Base-by-base conservation (phyloP, 1,284 basidiomycete genomes). In the Trametes sp. region DNA sequence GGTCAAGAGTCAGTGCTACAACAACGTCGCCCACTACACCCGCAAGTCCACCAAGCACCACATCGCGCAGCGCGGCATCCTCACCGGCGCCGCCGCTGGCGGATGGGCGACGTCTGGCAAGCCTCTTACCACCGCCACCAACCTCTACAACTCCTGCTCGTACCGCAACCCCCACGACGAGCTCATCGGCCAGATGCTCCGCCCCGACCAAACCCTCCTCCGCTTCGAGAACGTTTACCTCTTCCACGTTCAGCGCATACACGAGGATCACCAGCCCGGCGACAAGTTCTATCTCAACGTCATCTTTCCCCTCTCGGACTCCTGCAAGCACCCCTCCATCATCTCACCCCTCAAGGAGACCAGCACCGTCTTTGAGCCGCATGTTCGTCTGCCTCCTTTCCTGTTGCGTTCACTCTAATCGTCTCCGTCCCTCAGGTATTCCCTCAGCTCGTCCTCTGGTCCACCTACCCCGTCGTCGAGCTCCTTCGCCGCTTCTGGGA, bases 1-100 rank as follows among this genome's bases (percentile, higher is more conserved):
- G 4, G 16, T 50, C 24, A 57, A 38, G 35, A 38, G 33, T 4
- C 55, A 57, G 35, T 57, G 55, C 35, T 57, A 50, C 41, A 48
- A 48, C 24, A 48, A 26, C 45, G 13, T 48, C 24, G 45, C 45
- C 24, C 45, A 48, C 24, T 28, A 48, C 24, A 28, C 24, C 45
- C 45, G 45, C 45, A 9, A 26, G 24, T 48, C 45, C 24, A 11
- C 45, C 23, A 19, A 21, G n/a, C 24, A 48, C 28, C 45, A 48
- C 45, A 48, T 48, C 24, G 23, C 45, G 6, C 45, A 48, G 45
- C 45, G 24, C 19, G 24, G 45, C 19, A 21, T 29, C 13, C 28
- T 28, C 24, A 28, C 45, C 14, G 24, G 11, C 7, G 28, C 45
- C 14, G 24, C 45, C 13, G 45, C 11, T 4, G 45, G 45, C 13